Conservation (phyloP, 495 filamentous ascomycete genomes). For the Trypethelium eluteriae region DNA sequence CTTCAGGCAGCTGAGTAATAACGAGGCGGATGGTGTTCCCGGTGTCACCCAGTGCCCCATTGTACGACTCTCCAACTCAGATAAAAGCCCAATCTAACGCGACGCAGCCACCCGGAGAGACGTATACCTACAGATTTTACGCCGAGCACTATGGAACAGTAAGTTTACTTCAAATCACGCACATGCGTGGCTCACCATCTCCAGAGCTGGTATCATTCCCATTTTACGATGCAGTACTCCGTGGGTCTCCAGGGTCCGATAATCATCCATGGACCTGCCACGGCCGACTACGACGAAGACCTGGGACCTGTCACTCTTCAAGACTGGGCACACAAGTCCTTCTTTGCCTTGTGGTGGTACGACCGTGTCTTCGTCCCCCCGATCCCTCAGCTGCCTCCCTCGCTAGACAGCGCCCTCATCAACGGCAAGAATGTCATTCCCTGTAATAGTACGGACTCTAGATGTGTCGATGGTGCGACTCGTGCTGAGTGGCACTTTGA, state of each 20-base stretch:
- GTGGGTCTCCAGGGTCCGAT: constrained; percentile 25
- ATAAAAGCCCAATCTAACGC: constrained; percentile 3
- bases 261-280: constrained; percentile 25
- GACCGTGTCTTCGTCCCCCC: constrained; percentile 15
- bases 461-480: constrained; percentile 26
- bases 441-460: constrained; percentile 11
- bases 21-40: constrained; percentile 25
- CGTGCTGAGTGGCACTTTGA: constrained; percentile 38
- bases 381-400: constrained; percentile 22
- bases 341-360: constrained; percentile 14
- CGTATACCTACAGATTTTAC: constrained; percentile 24
- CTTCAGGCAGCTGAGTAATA: constrained; percentile 20
- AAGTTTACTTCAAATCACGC: neutral
- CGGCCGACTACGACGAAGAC: constrained; percentile 22
- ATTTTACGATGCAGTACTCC: constrained; percentile 26
- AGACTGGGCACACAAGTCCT: constrained; percentile 33
- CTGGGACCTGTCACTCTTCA: constrained; percentile 30
- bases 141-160: constrained; percentile 22
- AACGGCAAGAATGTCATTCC: constrained; percentile 37
- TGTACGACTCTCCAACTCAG: constrained; percentile 7
- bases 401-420: constrained; percentile 19
- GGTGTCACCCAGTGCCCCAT: constrained; percentile 26
- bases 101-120: constrained; percentile 21
- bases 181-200: constrained; percentile 5
- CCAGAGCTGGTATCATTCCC: constrained; percentile 24